Base-by-base conservation (phyloP, 345 rosid genomes). In the Gynandropsis gynandra region DNA sequence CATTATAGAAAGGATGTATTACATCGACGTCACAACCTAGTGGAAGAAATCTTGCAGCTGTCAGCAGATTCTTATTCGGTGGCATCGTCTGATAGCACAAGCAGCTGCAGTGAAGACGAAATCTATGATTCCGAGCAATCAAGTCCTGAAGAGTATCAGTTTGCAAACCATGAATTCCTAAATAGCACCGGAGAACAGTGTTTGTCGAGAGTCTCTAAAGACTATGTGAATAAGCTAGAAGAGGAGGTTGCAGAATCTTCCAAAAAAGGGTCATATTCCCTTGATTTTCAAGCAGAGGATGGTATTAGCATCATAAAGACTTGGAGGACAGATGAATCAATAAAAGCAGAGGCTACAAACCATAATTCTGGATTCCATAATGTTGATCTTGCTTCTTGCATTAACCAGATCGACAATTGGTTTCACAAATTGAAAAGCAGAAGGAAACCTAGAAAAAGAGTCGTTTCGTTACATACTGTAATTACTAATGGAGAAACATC, bases 31-130 rank as follows among this genome's bases (percentile, higher is more conserved):
- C 85, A 85, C 34, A 75, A 83, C 67, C 76, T 92, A 38, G 98
- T 85, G 61, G 95, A 85, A 67, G 98, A 92, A 80, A 79, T 81
- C 58, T 64, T 92, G 74, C 98, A 85, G 80, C 80, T 87, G 43
- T 78, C 98, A 73, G 97, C 83, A 5, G 89, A 80, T 42, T 85
- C 98, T 56, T 83, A 63, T 72, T 88, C 97, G 9, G 70, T 78
- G 50, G 80, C 72, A 48, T 85, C 95, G 15, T 81, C 94, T 62
- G 87, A 92, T 66, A 83, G 90, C 64, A 50, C 72, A 45, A 80
- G 87, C 47, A 87, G 94, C 72, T 72, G 80, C 62, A 79, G 90
- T 68, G 97, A 81, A 56, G 85, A 78, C 66, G 83, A 82, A 44
- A 33, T 66, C 43, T 34, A 62, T 65, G 73, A 80, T 31, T 64